Conservation (phyloP, 2,329 filamentous ascomycete species). For the Phaeosphaeria sp. region DNA sequence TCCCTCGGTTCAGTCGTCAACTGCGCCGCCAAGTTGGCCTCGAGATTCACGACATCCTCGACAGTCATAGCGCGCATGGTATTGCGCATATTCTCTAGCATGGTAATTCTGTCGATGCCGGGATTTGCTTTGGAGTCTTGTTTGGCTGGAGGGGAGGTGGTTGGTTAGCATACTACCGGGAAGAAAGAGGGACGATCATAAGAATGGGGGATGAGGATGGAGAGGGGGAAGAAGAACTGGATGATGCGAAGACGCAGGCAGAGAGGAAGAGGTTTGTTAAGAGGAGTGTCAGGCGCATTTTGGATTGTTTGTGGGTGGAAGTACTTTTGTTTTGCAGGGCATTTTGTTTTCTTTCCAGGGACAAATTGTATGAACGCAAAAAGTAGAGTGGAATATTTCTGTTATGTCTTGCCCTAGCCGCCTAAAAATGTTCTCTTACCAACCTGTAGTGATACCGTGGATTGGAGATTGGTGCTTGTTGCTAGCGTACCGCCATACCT, state of each 20-base stretch:
- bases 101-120: conserved; percentile 15
- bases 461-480: background rate
- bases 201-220: background rate
- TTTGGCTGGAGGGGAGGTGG: background rate
- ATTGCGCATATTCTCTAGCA: background rate
- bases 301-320: conserved; percentile 5
- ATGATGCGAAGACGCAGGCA: conserved; percentile 31
- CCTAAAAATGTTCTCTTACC: background rate
- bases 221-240: conserved; percentile 14
- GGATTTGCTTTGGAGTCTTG: conserved; percentile 17
- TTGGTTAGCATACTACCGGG: too few species aligned
- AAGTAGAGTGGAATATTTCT: too few species aligned
- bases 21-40: background rate
- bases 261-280: conserved; percentile 35
- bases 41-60: background rate
- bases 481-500: background rate
- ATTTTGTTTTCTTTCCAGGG: background rate
- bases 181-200: background rate
- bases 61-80: background rate
- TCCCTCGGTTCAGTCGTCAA: background rate
- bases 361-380: background rate
- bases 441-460: background rate
- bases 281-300: conserved; percentile 38
- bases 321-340: background rate
- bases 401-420: background rate